Evolutionary conservation across 768 basidiomycete species (phyloP).

Genomic region (Suillus sp.): DNA sequence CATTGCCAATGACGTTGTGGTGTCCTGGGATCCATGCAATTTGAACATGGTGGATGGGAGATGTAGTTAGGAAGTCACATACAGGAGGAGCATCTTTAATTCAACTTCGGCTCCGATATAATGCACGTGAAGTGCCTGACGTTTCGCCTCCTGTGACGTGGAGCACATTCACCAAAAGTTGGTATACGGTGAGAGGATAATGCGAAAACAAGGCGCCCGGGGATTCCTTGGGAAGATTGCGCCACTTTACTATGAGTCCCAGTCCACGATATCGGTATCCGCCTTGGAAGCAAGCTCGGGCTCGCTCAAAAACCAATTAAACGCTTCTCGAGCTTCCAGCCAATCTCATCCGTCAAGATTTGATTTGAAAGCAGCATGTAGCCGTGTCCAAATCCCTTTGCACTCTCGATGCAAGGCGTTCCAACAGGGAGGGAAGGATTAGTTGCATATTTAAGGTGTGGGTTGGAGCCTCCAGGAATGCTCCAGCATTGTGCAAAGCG

Average conservation of each 20-base stretch:
- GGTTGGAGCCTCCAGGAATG: slow-evolving; percentile 33
- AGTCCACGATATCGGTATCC: slow-evolving; percentile 38
- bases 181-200: slow-evolving; percentile 45
- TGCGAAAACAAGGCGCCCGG: slow-evolving; percentile 46
- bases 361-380: slow-evolving; percentile 35
- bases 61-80: too few relatives aligned
- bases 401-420: slow-evolving; percentile 15
- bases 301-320: slow-evolving; percentile 35
- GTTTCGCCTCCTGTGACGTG: slow-evolving; percentile 27
- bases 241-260: slow-evolving; percentile 51
- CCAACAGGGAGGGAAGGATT: slow-evolving; percentile 10
- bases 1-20: too few relatives aligned
- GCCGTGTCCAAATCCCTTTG: slow-evolving; percentile 33
- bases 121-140: slow-evolving; percentile 36
- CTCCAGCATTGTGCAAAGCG: slow-evolving; percentile 43
- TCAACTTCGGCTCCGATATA: slow-evolving; percentile 44
- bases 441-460: slow-evolving; percentile 31
- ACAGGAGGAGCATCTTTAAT: slow-evolving; percentile 44
- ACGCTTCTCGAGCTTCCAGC: slow-evolving; percentile 39
- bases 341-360: slow-evolving; percentile 34
- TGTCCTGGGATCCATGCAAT: too few relatives aligned
- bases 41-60: too few relatives aligned
- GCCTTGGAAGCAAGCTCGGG: slow-evolving; percentile 28
- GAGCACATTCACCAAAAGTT: slow-evolving; percentile 38
- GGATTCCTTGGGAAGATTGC: slow-evolving; percentile 43